phyloP scores from a whole-genome alignment of 345 rosid genomes.

The Populus ilicifolia region DNA sequence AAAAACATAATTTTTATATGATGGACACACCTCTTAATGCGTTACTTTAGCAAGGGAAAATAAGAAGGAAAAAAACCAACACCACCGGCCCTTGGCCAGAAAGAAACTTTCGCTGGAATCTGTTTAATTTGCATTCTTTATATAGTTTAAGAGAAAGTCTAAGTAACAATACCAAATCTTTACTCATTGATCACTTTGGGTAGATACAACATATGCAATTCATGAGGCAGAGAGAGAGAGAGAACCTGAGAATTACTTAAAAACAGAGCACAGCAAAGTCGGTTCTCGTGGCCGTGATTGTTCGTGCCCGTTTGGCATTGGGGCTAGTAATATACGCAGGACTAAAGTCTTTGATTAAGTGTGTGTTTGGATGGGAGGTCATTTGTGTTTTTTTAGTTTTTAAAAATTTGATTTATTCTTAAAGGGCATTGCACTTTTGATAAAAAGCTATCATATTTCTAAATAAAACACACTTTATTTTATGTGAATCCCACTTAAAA shows the following conservation, averaged over 20 bases:
- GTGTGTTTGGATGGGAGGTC: too few species aligned
- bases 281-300: slow-evolving; percentile 12
- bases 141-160: neutral
- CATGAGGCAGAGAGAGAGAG: neutral
- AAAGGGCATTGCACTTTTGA: too few species aligned
- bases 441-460: too few species aligned
- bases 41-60: neutral
- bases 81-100: neutral
- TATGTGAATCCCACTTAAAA: too few species aligned
- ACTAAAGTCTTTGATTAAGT: too few species aligned
- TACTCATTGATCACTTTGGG: neutral
- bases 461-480: too few species aligned
- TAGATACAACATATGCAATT: neutral
- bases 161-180: neutral
- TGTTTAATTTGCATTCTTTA: neutral
- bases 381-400: too few species aligned
- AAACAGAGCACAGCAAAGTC: slow-evolving; percentile 14
- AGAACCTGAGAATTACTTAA: slow-evolving; percentile 21
- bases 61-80: neutral
- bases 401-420: too few species aligned
- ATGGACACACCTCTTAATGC: neutral
- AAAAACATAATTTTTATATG: neutral
- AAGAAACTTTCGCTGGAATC: neutral
- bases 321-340: too few species aligned
- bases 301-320: too few species aligned